Conservation (phyloP, 805 yeast species). For the Vanderwaltozyma verrucispora region DNA sequence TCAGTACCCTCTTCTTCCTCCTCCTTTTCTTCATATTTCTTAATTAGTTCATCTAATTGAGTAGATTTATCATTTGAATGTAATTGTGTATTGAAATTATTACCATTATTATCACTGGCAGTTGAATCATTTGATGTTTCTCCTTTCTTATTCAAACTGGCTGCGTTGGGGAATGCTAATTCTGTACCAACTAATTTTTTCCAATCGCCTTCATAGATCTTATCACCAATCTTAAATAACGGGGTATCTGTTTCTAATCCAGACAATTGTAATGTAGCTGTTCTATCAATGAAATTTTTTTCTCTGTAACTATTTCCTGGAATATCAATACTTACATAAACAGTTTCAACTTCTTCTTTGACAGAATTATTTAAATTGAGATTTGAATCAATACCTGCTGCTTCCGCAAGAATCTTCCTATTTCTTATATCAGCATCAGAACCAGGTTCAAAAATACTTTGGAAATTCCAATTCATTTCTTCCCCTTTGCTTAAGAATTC, state of each 20-base stretch:
- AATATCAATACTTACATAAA: conserved; percentile 45
- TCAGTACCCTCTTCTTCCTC: conserved; percentile 4
- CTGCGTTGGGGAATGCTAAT: conserved; percentile 29
- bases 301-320: conserved; percentile 31
- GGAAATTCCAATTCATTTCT: conserved; percentile 91
- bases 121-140: too few relatives aligned
- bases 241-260: conserved; percentile 49
- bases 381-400: conserved; percentile 4
- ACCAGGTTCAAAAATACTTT: conserved; percentile 72
- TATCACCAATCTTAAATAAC: conserved; percentile 44
- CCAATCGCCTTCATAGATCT: conserved; percentile 70
- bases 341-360: conserved; percentile 34
- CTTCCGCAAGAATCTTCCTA: conserved; percentile 26
- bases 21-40: background rate
- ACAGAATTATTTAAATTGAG: conserved; percentile 2
- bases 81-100: background rate
- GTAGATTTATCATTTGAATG: background rate
- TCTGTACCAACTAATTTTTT: conserved; percentile 70
- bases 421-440: conserved; percentile 73
- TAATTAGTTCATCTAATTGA: background rate
- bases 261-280: conserved; percentile 40
- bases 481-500: conserved; percentile 67
- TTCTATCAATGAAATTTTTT: conserved; percentile 26
- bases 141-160: conserved; percentile 12
- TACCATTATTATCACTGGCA: background rate